Conservation (phyloP, 108 stramenopile species). For the Stephanodiscus minutulus region DNA sequence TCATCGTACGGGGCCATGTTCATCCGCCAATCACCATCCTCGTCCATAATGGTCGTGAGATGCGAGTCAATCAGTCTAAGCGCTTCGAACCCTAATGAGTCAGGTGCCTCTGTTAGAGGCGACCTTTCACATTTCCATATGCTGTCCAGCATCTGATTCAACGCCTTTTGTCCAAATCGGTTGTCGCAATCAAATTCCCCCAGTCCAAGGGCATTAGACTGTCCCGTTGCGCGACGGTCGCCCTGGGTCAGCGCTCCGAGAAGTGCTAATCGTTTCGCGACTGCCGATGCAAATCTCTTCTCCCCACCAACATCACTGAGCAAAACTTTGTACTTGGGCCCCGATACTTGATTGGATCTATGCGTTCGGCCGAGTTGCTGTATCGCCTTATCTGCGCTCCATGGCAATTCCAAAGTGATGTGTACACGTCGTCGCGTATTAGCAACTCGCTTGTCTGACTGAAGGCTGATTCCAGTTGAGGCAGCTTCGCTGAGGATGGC, state of each 20-base stretch:
- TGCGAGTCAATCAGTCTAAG: conserved; percentile 1
- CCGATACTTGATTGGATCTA: conserved; percentile 57
- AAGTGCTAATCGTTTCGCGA: conserved; percentile 64
- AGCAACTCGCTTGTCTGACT: conserved; percentile 42
- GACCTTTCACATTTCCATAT: conserved; percentile 9
- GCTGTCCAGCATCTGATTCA: neutral
- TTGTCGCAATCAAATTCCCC: conserved; percentile 49
- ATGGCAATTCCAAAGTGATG: conserved; percentile 81
- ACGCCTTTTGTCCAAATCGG: conserved; percentile 33
- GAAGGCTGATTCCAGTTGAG: conserved; percentile 64
- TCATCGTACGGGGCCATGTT: neutral
- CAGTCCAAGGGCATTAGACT: conserved; percentile 39
- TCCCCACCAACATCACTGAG: conserved; percentile 71
- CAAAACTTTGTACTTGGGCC: conserved; percentile 58
- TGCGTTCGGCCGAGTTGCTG: conserved; percentile 81
- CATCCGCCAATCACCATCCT: neutral
- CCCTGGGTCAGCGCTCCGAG: conserved; percentile 81
- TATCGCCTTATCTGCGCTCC: conserved; percentile 80
- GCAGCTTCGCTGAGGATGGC: conserved; percentile 83
- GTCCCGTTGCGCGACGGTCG: conserved; percentile 56
- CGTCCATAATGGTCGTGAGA: conserved; percentile 7
- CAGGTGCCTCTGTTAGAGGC: neutral
- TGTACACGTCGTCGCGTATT: conserved; percentile 60
- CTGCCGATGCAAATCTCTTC: conserved; percentile 68
- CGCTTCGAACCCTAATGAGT: neutral